Evolutionary conservation across 1,284 basidiomycete genomes (phyloP).

Genomic region (Tetrapyrgos nigripes): DNA sequence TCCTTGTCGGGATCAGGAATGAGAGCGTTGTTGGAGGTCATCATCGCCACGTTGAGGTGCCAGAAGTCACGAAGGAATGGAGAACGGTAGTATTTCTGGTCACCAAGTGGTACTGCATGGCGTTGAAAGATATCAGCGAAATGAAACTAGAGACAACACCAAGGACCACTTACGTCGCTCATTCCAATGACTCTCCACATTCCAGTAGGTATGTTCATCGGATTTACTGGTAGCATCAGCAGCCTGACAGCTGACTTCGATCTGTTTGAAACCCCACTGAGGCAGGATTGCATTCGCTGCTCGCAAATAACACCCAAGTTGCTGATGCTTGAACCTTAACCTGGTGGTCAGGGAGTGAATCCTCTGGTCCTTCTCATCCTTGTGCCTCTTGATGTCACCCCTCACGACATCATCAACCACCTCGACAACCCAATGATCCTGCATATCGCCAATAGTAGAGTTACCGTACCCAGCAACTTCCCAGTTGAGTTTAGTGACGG

Average conservation of each 20-base stretch:
- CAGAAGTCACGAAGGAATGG: constrained; percentile 97
- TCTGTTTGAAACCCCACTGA: constrained; percentile 99
- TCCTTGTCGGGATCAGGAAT: constrained; percentile 98
- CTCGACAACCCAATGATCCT: constrained; percentile 95
- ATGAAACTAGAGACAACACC: constrained; percentile 1
- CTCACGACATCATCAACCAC: constrained; percentile 90
- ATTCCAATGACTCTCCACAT: constrained; percentile 98
- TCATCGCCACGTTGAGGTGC: constrained; percentile 99
- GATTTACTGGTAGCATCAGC: constrained; percentile 72
- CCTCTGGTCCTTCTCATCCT: constrained; percentile 55
- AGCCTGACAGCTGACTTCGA: constrained; percentile 94
- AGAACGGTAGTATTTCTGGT: constrained; percentile 86
- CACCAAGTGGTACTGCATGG: constrained; percentile 87
- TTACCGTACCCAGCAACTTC: constrained; percentile 97
- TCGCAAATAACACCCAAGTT: constrained; percentile 87
- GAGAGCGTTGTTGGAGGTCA: constrained; percentile 99
- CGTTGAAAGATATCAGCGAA: constrained; percentile 7
- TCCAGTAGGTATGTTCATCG: constrained; percentile 95
- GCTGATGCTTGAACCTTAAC: constrained; percentile 83
- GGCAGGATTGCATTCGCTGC: constrained; percentile 92
- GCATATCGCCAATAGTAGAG: constrained; percentile 81
- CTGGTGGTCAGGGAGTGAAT: constrained; percentile 93
- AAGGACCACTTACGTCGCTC: constrained; percentile 71
- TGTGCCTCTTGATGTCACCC: constrained; percentile 45
- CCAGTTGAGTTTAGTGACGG: constrained; percentile 88